These are phyloP conservation scores for Saccharomyces uvarum DNA, from an alignment of 1,139 yeast species.

Conservation along the genomic window DNA sequence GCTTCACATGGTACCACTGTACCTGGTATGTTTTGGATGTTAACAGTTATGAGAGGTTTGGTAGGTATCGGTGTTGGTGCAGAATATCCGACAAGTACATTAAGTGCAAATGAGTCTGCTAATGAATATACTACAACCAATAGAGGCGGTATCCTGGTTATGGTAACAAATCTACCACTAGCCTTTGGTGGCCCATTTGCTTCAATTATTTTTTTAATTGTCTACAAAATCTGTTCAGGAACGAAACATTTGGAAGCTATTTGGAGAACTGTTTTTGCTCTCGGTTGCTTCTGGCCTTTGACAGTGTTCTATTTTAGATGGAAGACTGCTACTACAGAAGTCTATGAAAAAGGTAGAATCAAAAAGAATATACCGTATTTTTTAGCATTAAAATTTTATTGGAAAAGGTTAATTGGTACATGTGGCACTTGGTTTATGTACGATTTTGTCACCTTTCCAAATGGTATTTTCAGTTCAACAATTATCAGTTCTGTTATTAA, in stretches of 20 bases:
- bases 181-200: slow-evolving; percentile 80
- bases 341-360: background rate
- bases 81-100: slow-evolving; percentile 90
- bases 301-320: slow-evolving; percentile 69
- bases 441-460: slow-evolving; percentile 81
- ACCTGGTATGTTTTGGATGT: slow-evolving; percentile 67
- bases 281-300: slow-evolving; percentile 88
- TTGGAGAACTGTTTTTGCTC: slow-evolving; percentile 87
- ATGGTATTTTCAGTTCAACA: slow-evolving; percentile 76
- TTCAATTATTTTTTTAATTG: slow-evolving; percentile 78
- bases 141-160: slow-evolving; percentile 80
- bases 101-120: slow-evolving; percentile 90
- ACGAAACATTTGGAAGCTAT: slow-evolving; percentile 36
- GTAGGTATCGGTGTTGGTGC: slow-evolving; percentile 82
- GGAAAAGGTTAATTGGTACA: slow-evolving; percentile 69
- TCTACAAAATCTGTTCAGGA: slow-evolving; percentile 63
- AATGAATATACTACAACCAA: slow-evolving; percentile 67
- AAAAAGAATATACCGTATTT: slow-evolving; percentile 54
- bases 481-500: slow-evolving; percentile 53
- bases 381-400: slow-evolving; percentile 68
- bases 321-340: slow-evolving; percentile 28
- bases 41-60: slow-evolving; percentile 79
- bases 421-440: slow-evolving; percentile 84
- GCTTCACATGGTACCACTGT: slow-evolving; percentile 79
- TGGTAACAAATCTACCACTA: slow-evolving; percentile 86